phyloP scores from a whole-genome alignment of 208 protist species.

The Polymyxa betae region DNA sequence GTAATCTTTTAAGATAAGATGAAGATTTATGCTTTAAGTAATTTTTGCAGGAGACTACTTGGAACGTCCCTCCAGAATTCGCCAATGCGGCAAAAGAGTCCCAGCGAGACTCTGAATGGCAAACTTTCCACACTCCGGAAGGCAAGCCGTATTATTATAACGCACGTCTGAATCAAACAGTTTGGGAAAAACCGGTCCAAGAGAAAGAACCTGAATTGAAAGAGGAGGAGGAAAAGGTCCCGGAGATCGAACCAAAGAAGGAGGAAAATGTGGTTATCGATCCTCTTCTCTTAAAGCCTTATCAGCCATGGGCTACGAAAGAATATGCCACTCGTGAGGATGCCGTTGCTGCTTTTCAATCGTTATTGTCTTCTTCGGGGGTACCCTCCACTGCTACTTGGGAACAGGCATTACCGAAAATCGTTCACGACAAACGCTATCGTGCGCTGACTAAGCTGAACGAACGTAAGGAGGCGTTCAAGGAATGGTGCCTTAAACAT shows the following conservation, averaged over 20 bases:
- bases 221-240: background rate
- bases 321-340: conserved; percentile 23
- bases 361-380: conserved; percentile 8
- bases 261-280: background rate
- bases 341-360: background rate
- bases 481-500: conserved; percentile 32
- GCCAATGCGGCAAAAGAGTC: background rate
- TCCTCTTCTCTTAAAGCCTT: background rate
- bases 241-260: background rate
- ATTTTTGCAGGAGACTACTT: background rate
- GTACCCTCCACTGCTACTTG: conserved; percentile 7
- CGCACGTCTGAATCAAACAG: background rate
- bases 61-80: background rate
- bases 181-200: background rate
- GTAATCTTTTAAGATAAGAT: background rate
- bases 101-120: background rate
- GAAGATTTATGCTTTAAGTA: background rate
- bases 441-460: background rate
- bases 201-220: background rate
- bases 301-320: background rate
- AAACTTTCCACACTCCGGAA: conserved; percentile 9
- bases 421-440: conserved; percentile 45
- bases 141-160: conserved; percentile 53
- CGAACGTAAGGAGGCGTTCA: conserved; percentile 39
- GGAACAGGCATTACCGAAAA: conserved; percentile 38